Evolutionary conservation across 208 protist species (phyloP).

Genomic region (Trypanosoma brucei): DNA sequence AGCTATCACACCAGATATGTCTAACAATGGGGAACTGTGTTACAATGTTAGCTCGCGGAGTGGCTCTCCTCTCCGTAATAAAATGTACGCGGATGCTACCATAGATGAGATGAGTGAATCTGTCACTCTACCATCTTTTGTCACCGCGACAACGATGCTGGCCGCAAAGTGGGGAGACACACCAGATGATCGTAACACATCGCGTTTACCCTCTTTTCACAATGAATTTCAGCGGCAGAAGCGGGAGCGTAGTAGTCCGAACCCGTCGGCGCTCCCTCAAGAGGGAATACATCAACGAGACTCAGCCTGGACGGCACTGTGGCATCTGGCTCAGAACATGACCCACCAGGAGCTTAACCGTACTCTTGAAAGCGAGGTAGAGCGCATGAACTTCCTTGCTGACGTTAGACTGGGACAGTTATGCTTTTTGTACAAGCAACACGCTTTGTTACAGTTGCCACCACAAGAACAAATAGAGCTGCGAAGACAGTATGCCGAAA

Average conservation of each 20-base stretch:
- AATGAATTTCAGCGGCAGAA: constrained; percentile 1
- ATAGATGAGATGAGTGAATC: background rate
- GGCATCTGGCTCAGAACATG: constrained; percentile 21
- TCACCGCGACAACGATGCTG: background rate
- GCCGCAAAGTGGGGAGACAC: background rate
- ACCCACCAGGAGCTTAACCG: constrained; percentile 48
- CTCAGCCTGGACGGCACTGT: constrained; percentile 2
- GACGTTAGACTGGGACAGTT: constrained; percentile 45
- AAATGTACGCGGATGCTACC: background rate
- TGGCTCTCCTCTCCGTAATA: background rate
- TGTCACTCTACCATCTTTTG: constrained; percentile 16
- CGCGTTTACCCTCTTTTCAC: background rate
- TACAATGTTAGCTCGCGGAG: background rate
- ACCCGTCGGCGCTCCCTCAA: background rate
- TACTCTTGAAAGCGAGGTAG: constrained; percentile 35
- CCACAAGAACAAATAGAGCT: constrained; percentile 36
- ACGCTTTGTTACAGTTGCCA: constrained; percentile 34
- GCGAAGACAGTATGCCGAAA: constrained; percentile 33
- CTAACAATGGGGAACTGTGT: background rate
- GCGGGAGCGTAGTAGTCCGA: background rate
- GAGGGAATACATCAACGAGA: background rate
- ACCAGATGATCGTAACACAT: background rate
- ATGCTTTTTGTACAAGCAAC: constrained; percentile 56
- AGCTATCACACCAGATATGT: background rate
- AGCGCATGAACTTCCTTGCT: constrained; percentile 37